Evolutionary conservation across 1,284 basidiomycete species (phyloP), one percentile per base, ranked within the genome.

Genomic region (Kalmanozyma brasiliensis): DNA sequence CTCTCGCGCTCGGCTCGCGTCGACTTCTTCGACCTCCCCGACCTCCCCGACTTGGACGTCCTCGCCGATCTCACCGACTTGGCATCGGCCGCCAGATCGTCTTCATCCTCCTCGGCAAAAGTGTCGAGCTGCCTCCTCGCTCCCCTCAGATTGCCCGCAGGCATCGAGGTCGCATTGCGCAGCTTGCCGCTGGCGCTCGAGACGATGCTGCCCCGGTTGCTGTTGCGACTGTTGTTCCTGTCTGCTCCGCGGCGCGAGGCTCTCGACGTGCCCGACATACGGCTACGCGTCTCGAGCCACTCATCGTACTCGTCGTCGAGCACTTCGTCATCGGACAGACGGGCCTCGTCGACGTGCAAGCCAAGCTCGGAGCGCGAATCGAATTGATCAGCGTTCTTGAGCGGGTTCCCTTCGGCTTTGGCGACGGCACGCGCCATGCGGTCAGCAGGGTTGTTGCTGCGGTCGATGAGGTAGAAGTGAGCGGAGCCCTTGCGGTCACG

Each of bases 391-490:
- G 36, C 52, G 6, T 34, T 24, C 17, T 40, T 35, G 33, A 62
- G 51, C 11, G 55, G 35, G 46, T 49, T 57, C 6, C 52, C 60
- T 16, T 72, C 63, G 17, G 49, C 55, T 36, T 61, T 63, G 43
- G 64, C 60, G 6, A 68, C 60, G 22, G 70, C 65, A n/a, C 70
- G 61, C 7, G 70, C 70, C 65, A 73, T 69, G 16, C 57, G 44
- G 33, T 70, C 68, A 3, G 76, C 73, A 2, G 76, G 76, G 40
- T 78, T 78, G 69, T 74, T 55, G 24, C 51, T 46, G 37, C 72
- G 61, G 29, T 77, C 76, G 38, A 78, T 76, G 29, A 77, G 70
- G 55, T 78, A 78, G 17, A 78, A 58, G 40, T 78, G 73, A 14
- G 75, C 74, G 26, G 63, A 55, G 6, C 66, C 62, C 19, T 48